Evolutionary conservation across 2,329 filamentous ascomycete species (phyloP).

Genomic region (Colletotrichum trifolii): DNA sequence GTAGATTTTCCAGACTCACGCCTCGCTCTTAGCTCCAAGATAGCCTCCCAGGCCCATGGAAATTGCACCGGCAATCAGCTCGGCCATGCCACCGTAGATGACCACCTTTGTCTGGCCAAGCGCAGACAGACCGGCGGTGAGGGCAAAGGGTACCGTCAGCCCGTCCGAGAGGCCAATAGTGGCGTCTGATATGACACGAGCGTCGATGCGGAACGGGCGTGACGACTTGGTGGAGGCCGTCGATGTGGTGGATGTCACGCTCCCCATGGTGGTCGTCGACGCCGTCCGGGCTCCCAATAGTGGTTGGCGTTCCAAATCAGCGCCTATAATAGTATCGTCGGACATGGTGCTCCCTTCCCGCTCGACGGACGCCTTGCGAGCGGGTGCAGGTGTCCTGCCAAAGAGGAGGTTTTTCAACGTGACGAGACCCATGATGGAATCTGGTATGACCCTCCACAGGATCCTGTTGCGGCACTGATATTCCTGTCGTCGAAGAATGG

Average conservation of each 20-base stretch:
- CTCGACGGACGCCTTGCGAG: constrained; percentile 13
- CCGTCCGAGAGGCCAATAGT: constrained; percentile 80
- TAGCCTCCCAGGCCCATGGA: constrained; percentile 83
- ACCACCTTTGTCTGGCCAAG: constrained; percentile 74
- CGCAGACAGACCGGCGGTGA: constrained; percentile 78
- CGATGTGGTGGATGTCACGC: constrained; percentile 16
- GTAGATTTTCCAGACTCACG: constrained; percentile 24
- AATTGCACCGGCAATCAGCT: constrained; percentile 80
- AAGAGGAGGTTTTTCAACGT: constrained; percentile 37
- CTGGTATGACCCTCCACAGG: not conserved
- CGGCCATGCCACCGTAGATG: constrained; percentile 78
- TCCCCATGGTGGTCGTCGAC: constrained; percentile 23
- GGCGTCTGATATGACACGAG: constrained; percentile 40
- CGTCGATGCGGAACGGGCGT: constrained; percentile 36
- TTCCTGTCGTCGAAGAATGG: too few relatives aligned
- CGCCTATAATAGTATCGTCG: constrained; percentile 34
- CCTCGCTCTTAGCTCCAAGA: constrained; percentile 71
- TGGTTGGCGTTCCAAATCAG: constrained; percentile 37
- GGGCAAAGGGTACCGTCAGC: constrained; percentile 81
- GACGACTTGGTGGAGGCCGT: constrained; percentile 20
- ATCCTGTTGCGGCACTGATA: too few relatives aligned
- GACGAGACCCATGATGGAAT: constrained; percentile 36
- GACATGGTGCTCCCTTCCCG: constrained; percentile 34
- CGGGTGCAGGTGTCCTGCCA: constrained; percentile 24
- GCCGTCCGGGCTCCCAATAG: constrained; percentile 29